Conservation (phyloP, 192 early-diverging fungal genomes). For the Coemansia sp. region DNA sequence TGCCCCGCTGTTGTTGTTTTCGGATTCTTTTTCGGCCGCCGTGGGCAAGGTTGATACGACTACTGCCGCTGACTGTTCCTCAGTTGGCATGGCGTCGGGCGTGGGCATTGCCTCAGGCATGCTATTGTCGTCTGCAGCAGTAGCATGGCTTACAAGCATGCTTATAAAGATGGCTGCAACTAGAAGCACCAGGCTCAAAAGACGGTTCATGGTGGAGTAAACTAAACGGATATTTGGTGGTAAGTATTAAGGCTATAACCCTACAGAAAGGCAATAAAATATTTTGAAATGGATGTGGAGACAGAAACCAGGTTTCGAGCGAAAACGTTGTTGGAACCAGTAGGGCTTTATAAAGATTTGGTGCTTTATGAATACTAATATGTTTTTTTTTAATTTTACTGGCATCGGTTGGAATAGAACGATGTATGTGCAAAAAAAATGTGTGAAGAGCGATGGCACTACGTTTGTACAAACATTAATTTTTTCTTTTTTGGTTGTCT, state of each 20-base stretch:
- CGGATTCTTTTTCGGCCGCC: neutral
- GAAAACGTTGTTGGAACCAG: neutral
- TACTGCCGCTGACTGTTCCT: neutral
- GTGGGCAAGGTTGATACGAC: neutral
- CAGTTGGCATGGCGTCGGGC: neutral
- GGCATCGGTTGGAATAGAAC: neutral
- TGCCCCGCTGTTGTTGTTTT: conserved; percentile 1
- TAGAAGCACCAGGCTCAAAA: neutral
- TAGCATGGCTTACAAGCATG: neutral
- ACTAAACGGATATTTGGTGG: neutral
- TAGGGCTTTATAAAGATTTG: neutral
- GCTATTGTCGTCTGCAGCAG: conserved; percentile 7
- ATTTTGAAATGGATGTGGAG: neutral
- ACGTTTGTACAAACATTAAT: neutral
- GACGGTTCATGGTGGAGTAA: neutral
- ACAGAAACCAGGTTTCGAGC: neutral
- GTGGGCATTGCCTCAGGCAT: neutral
- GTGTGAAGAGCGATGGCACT: no score
- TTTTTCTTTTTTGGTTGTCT: neutral
- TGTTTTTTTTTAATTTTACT: neutral
- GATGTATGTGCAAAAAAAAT: neutral
- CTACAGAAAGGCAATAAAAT: neutral
- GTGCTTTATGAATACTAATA: neutral
- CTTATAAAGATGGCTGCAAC: neutral
- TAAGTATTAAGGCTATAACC: neutral